Base-by-base conservation (phyloP, 1,284 basidiomycete genomes). In the Marasmius sp. region DNA sequence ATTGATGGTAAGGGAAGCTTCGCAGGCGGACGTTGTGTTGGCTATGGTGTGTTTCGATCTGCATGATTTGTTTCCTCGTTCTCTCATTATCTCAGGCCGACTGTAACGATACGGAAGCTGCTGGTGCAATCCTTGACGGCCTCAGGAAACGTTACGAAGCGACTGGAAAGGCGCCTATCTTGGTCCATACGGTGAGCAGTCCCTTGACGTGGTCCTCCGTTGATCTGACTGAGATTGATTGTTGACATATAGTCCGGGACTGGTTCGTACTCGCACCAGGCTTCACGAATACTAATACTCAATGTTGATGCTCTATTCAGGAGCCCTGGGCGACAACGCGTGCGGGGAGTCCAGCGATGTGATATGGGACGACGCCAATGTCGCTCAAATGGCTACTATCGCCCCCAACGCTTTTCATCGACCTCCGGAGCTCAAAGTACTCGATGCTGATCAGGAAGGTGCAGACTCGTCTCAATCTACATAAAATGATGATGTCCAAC, bases 341-440 rank as follows among this genome's bases (percentile, higher is more conserved):
- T 65, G 64, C 45, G 27, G 27, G 79, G 79, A 39, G 62, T 71
- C 64, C 66, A 66, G 34, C 55, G 64, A 2, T 67, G 69, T 5
- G 69, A 69, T 79, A 57, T 79, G 77, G 65, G 72, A 71, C 36
- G 78, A 81, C 66, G 51, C 72, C 20, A 70, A 79, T 54, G 61
- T 74, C 6, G 71, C 71, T 33, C 68, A 67, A 50, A 69, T 80
- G 47, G 77, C 75, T 55, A 67, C 70, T 9, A 66, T 80, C 37
- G 69, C 75, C 12, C 60, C 57, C 18, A 71, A 69, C n/a, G 73
- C 71, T 27, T 59, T 69, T 0, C 77, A 79, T 63, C 72, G 77
- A 48, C 67, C 73, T 43, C 68, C 78, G 5, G 71, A 72, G 39
- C 48, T 66, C n/a, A 47, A 62, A 22, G 58, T 74, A 43, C 66